A percentile compares a stretch with the other conserved stretches of the same genome.
Conservation (phyloP, 1,284 basidiomycete species). For the Fomitopsis schrenkii region DNA sequence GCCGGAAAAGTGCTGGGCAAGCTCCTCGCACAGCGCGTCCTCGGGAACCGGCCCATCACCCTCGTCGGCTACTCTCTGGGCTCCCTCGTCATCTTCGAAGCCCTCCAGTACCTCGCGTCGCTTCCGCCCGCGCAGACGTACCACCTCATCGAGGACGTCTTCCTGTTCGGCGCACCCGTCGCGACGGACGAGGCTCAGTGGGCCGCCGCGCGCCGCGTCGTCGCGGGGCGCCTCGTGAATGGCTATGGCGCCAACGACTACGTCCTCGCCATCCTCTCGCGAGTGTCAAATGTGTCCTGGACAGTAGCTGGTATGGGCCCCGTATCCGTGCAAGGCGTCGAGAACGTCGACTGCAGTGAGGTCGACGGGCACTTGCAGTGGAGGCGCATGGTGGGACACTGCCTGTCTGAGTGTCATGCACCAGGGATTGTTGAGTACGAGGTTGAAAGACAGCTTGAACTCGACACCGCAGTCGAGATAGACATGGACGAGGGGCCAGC, state of each 20-base stretch:
- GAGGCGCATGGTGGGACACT: slow-evolving; percentile 47
- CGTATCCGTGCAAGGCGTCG: slow-evolving; percentile 63
- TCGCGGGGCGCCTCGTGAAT: slow-evolving; percentile 70
- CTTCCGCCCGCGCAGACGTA: slow-evolving; percentile 40
- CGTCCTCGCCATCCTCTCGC: slow-evolving; percentile 69
- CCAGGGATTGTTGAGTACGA: slow-evolving; percentile 36
- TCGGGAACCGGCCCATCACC: slow-evolving; percentile 54
- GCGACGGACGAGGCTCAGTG: slow-evolving; percentile 53
- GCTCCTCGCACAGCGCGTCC: slow-evolving; percentile 45
- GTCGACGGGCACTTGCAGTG: slow-evolving; percentile 55
- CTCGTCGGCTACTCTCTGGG: slow-evolving; percentile 57
- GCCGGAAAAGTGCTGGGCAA: slow-evolving; percentile 53
- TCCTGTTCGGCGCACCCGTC: slow-evolving; percentile 68
- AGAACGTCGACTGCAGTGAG: slow-evolving; percentile 58
- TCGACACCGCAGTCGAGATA: slow-evolving; percentile 18
- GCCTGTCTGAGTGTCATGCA: slow-evolving; percentile 35
- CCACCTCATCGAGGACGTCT: slow-evolving; percentile 70
- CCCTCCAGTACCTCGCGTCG: slow-evolving; percentile 34
- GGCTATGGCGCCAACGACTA: slow-evolving; percentile 70
- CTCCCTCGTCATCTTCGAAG: slow-evolving; percentile 50
- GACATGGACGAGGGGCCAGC: slow-evolving; percentile 20
- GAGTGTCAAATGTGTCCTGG: slow-evolving; percentile 61
- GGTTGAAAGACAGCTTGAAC: slow-evolving; percentile 32
- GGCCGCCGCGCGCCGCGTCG: slow-evolving; percentile 61
- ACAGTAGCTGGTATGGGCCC: slow-evolving; percentile 66